Percentiles rank a stretch among this genome's conserved stretches.
Evolutionary conservation across 2,329 filamentous ascomycete genomes (phyloP).

Genomic region (Aspergillus sp.): DNA sequence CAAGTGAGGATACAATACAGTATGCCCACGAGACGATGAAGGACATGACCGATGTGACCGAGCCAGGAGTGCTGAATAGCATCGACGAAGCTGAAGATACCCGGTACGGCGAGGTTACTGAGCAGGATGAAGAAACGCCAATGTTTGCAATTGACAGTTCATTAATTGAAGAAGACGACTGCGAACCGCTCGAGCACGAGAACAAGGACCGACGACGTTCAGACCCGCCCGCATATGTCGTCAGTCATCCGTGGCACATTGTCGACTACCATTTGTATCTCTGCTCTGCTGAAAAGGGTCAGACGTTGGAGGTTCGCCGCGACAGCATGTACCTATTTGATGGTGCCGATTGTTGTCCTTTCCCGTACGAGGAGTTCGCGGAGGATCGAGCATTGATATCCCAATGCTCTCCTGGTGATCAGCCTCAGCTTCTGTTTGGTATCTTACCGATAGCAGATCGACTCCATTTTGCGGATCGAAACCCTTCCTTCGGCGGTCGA

Average conservation of each 20-base stretch:
- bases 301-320: conserved; percentile 16
- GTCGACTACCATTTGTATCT: conserved; percentile 36
- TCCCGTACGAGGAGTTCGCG: conserved; percentile 23
- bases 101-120: not conserved
- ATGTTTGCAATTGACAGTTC: not conserved
- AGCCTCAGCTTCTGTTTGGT: conserved; percentile 22
- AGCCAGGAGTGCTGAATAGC: not conserved
- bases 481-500: conserved; percentile 15
- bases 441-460: conserved; percentile 25
- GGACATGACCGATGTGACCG: not conserved
- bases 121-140: not conserved
- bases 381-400: conserved; percentile 10
- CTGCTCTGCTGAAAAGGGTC: conserved; percentile 22
- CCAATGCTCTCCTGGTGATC: conserved; percentile 11
- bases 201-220: not conserved
- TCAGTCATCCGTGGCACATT: conserved; percentile 31
- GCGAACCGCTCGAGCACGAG: not conserved
- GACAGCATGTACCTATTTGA: conserved; percentile 27
- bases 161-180: conserved; percentile 7
- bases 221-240: conserved; percentile 9
- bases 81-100: not conserved
- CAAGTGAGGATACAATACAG: not conserved
- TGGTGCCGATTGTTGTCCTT: conserved; percentile 23
- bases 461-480: conserved; percentile 11
- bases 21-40: conserved; percentile 1